A percentile compares a stretch with the other conserved stretches of the same genome.
These are phyloP conservation scores for Botryobasidium botryosum DNA, from an alignment of 768 basidiomycete genomes.

Conservation along the genomic window DNA sequence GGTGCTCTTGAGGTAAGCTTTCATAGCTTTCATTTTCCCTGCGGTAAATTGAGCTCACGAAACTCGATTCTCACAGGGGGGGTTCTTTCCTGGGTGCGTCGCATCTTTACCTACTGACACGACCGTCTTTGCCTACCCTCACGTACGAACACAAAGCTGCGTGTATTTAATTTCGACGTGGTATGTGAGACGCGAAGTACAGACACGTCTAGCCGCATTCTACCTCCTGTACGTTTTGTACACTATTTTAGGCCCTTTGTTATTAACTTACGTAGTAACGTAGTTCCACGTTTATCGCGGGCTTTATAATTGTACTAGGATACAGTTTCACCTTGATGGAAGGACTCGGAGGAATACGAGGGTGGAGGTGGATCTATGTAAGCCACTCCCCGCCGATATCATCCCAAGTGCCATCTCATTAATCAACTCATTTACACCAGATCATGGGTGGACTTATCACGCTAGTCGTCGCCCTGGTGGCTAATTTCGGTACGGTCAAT, in stretches of 20 bases:
- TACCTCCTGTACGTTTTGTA: slow-evolving; percentile 1
- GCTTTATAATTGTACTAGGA: too few relatives aligned
- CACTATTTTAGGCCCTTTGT: too few relatives aligned
- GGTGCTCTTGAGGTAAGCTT: neutral
- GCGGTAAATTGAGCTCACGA: neutral
- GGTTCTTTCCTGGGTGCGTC: neutral
- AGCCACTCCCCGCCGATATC: too few relatives aligned
- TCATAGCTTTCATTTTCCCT: neutral
- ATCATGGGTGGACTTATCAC: slow-evolving; percentile 6
- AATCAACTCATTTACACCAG: neutral
- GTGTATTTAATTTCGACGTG: slow-evolving; percentile 1
- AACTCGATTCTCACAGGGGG: too few relatives aligned
- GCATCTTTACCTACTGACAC: too few relatives aligned
- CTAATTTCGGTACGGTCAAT: neutral
- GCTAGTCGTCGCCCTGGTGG: neutral
- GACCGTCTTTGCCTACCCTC: too few relatives aligned
- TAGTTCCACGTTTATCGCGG: too few relatives aligned
- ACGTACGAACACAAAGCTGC: too few relatives aligned
- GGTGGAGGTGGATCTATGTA: slow-evolving; percentile 58
- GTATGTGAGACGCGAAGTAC: slow-evolving; percentile 1
- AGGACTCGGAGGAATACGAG: slow-evolving; percentile 23
- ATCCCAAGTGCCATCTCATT: too few relatives aligned
- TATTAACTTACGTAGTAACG: too few relatives aligned
- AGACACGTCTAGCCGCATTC: neutral
- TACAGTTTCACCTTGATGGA: slow-evolving; percentile 2